phyloP scores from a whole-genome alignment of 352 stramenopile species.

The Blastocystis sp. region DNA sequence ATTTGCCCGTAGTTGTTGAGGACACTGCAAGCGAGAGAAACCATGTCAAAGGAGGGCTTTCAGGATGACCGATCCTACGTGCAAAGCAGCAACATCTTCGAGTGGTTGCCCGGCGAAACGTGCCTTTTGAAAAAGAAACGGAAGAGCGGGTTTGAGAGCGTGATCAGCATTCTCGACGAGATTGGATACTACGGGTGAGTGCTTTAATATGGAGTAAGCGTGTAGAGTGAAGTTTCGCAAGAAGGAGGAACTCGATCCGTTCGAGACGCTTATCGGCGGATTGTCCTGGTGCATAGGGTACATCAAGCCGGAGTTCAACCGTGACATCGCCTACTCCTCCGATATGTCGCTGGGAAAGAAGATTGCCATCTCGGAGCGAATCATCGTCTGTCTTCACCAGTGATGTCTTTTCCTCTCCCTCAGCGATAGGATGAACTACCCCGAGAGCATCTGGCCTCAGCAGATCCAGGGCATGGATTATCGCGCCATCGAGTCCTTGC shows the following conservation, averaged over 20 bases:
- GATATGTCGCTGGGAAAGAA: constrained; percentile 59
- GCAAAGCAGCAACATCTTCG: constrained; percentile 42
- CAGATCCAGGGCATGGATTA: constrained; percentile 70
- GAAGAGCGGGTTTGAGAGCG: constrained; percentile 14
- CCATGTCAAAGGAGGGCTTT: background rate
- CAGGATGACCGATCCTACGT: constrained; percentile 2
- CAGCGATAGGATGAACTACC: constrained; percentile 56
- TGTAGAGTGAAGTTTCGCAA: constrained; percentile 32
- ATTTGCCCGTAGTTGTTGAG: too few relatives aligned
- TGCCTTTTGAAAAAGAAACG: background rate
- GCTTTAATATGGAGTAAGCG: background rate
- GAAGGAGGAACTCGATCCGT: constrained; percentile 56
- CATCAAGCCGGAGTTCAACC: constrained; percentile 54
- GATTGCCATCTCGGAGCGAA: constrained; percentile 62
- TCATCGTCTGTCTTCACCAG: constrained; percentile 37
- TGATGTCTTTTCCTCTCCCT: background rate
- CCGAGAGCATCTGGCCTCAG: constrained; percentile 24
- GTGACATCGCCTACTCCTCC: constrained; percentile 34
- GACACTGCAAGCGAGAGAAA: too few relatives aligned
- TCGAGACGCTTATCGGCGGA: constrained; percentile 48
- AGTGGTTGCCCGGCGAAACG: constrained; percentile 3
- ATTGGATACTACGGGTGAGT: constrained; percentile 63
- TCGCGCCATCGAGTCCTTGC: background rate
- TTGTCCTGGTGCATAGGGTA: constrained; percentile 68
- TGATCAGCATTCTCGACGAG: constrained; percentile 27